These are phyloP conservation scores for Catharanthus roseus DNA, from an alignment of 257 asterid genomes.

Conservation along the genomic window DNA sequence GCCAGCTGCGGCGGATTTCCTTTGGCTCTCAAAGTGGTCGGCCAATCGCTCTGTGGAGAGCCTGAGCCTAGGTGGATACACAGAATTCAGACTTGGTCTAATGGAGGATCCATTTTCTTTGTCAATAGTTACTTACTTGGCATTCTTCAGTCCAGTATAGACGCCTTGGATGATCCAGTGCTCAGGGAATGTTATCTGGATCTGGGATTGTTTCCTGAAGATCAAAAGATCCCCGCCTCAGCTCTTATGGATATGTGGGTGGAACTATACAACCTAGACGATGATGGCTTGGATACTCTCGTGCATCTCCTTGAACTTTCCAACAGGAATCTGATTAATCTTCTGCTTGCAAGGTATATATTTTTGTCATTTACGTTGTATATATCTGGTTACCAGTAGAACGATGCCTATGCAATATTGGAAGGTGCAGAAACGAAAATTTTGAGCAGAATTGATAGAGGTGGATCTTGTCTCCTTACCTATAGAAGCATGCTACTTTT, in stretches of 20 bases:
- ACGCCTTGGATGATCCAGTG: constrained; percentile 16
- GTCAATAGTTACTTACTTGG: constrained; percentile 18
- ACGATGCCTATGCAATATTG: too few relatives aligned
- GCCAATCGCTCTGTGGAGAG: constrained; percentile 23
- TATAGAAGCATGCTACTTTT: too few relatives aligned
- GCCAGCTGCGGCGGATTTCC: constrained; percentile 34
- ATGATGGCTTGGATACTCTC: constrained; percentile 20
- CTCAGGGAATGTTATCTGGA: constrained; percentile 30
- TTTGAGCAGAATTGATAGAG: too few relatives aligned
- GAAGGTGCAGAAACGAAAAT: too few relatives aligned
- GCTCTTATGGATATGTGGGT: constrained; percentile 35
- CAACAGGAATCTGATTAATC: constrained; percentile 29
- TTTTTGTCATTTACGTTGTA: too few relatives aligned
- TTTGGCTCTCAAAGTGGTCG: constrained; percentile 36
- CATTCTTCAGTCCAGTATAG: constrained; percentile 30
- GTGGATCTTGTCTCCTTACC: too few relatives aligned
- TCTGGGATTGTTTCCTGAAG: constrained; percentile 33
- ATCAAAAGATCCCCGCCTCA: constrained; percentile 30
- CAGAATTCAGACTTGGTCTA: constrained; percentile 17
- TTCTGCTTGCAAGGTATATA: constrained; percentile 29
- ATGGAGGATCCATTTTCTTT: constrained; percentile 24
- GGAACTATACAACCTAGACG: constrained; percentile 30
- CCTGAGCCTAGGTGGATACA: constrained; percentile 23
- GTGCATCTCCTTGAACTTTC: constrained; percentile 23
- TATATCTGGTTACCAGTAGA: neutral